These are phyloP conservation scores for Miscanthus lutarioriparius DNA, from an alignment of 176 grass and related monocot genomes.

Conservation along the genomic window DNA sequence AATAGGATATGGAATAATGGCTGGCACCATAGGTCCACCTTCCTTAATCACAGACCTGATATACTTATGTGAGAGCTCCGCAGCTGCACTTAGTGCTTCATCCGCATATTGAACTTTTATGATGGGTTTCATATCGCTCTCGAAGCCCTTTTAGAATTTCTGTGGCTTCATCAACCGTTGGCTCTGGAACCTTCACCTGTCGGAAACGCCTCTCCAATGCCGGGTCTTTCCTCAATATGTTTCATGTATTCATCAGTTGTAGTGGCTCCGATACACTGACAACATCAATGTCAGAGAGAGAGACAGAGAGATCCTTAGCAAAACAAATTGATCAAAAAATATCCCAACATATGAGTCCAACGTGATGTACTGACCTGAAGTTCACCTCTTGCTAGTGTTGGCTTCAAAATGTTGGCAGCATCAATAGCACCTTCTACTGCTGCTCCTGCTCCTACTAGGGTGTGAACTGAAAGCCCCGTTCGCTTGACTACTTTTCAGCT, in stretches of 20 bases:
- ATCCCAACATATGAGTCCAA: slow-evolving; percentile 5
- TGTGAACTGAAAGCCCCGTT: no score
- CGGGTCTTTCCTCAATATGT: slow-evolving; percentile 83
- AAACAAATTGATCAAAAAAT: neutral
- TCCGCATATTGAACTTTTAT: slow-evolving; percentile 74
- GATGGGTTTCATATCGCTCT: slow-evolving; percentile 77
- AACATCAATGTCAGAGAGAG: neutral
- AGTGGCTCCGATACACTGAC: slow-evolving; percentile 85
- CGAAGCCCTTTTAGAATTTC: slow-evolving; percentile 71
- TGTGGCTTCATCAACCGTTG: slow-evolving; percentile 76
- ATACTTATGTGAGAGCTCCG: slow-evolving; percentile 75
- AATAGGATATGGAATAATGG: neutral
- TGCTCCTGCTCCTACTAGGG: slow-evolving; percentile 78
- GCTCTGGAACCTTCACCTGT: slow-evolving; percentile 77
- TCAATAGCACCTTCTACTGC: slow-evolving; percentile 63
- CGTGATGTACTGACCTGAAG: slow-evolving; percentile 45
- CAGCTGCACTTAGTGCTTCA: slow-evolving; percentile 63
- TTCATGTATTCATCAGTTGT: slow-evolving; percentile 87
- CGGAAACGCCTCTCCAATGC: slow-evolving; percentile 88
- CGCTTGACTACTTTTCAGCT: no score
- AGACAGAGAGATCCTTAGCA: neutral
- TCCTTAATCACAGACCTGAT: slow-evolving; percentile 54
- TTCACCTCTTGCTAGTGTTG: slow-evolving; percentile 89
- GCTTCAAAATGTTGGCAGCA: slow-evolving; percentile 83
- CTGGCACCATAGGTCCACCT: neutral